Evolutionary conservation across 352 stramenopile species (phyloP).

Genomic region (Globisporangium rhizosaccharum): DNA sequence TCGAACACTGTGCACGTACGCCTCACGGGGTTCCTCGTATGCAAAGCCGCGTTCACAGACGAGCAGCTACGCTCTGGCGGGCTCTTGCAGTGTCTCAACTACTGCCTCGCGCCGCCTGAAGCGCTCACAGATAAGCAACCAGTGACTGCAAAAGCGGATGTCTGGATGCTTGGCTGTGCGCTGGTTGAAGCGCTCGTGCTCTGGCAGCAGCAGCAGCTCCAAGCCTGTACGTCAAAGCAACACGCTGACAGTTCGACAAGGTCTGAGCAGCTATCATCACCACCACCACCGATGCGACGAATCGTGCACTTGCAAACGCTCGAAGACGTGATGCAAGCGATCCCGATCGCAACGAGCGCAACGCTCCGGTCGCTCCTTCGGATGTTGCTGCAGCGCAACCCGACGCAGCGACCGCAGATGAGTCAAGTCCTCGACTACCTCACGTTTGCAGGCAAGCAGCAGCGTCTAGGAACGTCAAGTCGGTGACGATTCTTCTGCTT

Average conservation of each 20-base stretch:
- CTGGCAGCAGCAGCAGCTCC: constrained; percentile 41
- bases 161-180: constrained; percentile 61
- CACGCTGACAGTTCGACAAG: neutral
- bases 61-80: constrained; percentile 18
- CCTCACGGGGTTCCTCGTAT: constrained; percentile 36
- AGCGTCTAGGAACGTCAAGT: neutral
- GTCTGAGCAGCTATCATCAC: neutral
- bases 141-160: constrained; percentile 43
- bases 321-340: constrained; percentile 33
- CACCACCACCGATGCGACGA: constrained; percentile 4
- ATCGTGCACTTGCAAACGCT: constrained; percentile 39
- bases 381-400: constrained; percentile 60
- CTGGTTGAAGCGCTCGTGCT: constrained; percentile 50
- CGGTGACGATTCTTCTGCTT: neutral
- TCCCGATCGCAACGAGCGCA: constrained; percentile 40
- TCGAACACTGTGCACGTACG: constrained; percentile 18
- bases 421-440: constrained; percentile 55
- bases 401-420: constrained; percentile 48
- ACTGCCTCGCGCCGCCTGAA: constrained; percentile 39
- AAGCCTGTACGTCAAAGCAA: constrained; percentile 7
- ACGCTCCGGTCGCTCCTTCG: constrained; percentile 47
- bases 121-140: constrained; percentile 15
- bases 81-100: constrained; percentile 37
- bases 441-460: constrained; percentile 24
- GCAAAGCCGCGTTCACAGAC: constrained; percentile 34